Evolutionary conservation across 1,284 basidiomycete species (phyloP).

Genomic region (Ceratobasidium sp.): DNA sequence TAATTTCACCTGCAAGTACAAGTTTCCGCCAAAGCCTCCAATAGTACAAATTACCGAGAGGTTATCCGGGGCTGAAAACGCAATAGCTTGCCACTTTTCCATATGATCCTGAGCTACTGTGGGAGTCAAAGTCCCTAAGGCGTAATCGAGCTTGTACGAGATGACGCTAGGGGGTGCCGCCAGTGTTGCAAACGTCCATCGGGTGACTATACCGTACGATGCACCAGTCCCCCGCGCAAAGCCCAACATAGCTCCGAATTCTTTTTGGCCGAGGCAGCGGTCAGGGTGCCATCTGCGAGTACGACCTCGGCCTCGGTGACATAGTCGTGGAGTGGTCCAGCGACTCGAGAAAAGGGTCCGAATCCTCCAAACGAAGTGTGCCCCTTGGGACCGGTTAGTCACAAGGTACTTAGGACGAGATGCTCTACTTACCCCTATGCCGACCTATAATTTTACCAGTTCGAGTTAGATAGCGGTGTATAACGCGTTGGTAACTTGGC

Average conservation of each 20-base stretch:
- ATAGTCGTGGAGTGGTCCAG: slow-evolving; percentile 40
- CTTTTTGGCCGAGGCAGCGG: slow-evolving; percentile 20
- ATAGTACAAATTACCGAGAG: slow-evolving; percentile 15
- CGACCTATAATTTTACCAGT: background rate
- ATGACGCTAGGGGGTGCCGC: slow-evolving; percentile 35
- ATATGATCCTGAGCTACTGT: slow-evolving; percentile 6
- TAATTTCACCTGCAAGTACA: slow-evolving; percentile 14
- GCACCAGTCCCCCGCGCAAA: slow-evolving; percentile 38
- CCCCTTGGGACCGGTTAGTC: slow-evolving; percentile 8
- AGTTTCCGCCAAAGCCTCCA: too few relatives aligned
- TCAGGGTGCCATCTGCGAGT: slow-evolving; percentile 38
- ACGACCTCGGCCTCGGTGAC: slow-evolving; percentile 41
- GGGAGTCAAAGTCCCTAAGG: background rate
- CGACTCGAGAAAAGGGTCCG: slow-evolving; percentile 38
- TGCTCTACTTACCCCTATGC: background rate
- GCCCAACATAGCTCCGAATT: slow-evolving; percentile 40
- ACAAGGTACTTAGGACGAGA: background rate
- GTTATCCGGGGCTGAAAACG: slow-evolving; percentile 23
- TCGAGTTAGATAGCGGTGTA: background rate
- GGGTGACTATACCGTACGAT: slow-evolving; percentile 40
- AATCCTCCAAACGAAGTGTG: slow-evolving; percentile 42
- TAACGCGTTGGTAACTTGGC: background rate
- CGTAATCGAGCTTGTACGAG: slow-evolving; percentile 31
- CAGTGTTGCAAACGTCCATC: slow-evolving; percentile 39
- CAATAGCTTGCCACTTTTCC: slow-evolving; percentile 25